Conservation (phyloP, 768 basidiomycete species). For the Rhodotorula graminis region DNA sequence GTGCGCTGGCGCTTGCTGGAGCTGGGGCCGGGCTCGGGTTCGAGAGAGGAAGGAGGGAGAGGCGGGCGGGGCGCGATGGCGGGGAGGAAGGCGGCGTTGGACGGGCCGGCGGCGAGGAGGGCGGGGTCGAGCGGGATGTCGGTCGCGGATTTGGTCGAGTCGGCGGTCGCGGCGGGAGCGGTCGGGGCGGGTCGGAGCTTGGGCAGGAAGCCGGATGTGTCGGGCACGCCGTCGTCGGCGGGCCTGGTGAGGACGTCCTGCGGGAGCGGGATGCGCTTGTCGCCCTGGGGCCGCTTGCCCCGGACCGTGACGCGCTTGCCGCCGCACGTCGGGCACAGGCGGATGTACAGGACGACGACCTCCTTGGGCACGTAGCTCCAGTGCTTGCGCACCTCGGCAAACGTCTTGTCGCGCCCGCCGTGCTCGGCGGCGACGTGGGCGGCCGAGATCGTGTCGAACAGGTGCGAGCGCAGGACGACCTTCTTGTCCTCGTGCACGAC, state of each 20-base stretch:
- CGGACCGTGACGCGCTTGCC: conserved; percentile 1
- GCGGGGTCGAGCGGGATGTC: too few species aligned
- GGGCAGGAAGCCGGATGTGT: too few species aligned
- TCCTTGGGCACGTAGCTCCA: conserved; percentile 75
- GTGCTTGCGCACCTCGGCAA: conserved; percentile 57
- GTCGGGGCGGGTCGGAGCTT: too few species aligned
- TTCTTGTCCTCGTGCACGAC: conserved; percentile 66
- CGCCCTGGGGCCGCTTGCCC: neutral
- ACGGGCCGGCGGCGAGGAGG: too few species aligned
- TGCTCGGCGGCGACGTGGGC: conserved; percentile 63
- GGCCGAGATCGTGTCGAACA: conserved; percentile 68
- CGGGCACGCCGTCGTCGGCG: neutral
- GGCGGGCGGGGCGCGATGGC: too few species aligned
- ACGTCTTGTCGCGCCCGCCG: conserved; percentile 73
- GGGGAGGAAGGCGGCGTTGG: too few species aligned
- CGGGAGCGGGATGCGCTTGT: neutral
- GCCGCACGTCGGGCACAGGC: conserved; percentile 4
- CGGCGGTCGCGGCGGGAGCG: too few species aligned
- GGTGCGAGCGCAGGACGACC: conserved; percentile 67
- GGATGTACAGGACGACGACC: conserved; percentile 2
- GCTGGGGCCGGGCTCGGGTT: too few species aligned
- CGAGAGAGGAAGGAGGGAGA: too few species aligned
- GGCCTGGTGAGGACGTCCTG: neutral
- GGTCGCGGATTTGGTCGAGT: too few species aligned
- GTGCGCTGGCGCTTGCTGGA: too few species aligned